These are phyloP conservation scores for Nepenthes alata DNA, from an alignment of 179 eudicot species.

Conservation along the genomic window DNA sequence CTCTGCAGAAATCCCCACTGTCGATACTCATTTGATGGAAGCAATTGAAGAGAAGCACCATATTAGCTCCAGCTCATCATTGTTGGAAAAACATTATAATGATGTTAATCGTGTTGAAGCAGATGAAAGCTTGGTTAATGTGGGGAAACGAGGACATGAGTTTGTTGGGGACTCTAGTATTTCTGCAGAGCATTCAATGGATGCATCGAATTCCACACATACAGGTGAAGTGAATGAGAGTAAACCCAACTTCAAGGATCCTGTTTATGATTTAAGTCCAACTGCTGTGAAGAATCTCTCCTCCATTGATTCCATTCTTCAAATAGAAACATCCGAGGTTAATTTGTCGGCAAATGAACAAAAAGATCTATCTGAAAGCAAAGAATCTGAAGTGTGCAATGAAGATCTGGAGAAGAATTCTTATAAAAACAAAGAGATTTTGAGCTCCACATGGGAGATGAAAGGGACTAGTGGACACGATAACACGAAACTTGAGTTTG, in stretches of 20 bases:
- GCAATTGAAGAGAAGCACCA: conserved; percentile 23
- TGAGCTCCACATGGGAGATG: conserved; percentile 1
- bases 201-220: conserved; percentile 7
- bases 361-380: conserved; percentile 19
- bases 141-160: conserved; percentile 17
- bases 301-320: conserved; percentile 29
- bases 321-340: conserved; percentile 20
- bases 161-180: conserved; percentile 14
- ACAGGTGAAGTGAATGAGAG: conserved; percentile 13
- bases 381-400: conserved; percentile 18
- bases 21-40: conserved; percentile 13
- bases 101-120: conserved; percentile 28
- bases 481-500: conserved; percentile 7
- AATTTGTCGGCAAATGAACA: conserved; percentile 18
- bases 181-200: conserved; percentile 4
- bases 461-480: conserved; percentile 13
- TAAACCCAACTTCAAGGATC: conserved; percentile 24
- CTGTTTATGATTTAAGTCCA: conserved; percentile 72
- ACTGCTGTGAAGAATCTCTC: conserved; percentile 25
- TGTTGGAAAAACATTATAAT: conserved; percentile 32
- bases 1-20: conserved; percentile 12
- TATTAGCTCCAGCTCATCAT: conserved; percentile 34
- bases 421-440: conserved; percentile 9
- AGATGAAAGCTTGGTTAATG: conserved; percentile 15
- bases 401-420: conserved; percentile 11